These are phyloP conservation scores for Macrophomina tecta DNA, from an alignment of 2,329 filamentous ascomycete genomes.

Conservation along the genomic window DNA sequence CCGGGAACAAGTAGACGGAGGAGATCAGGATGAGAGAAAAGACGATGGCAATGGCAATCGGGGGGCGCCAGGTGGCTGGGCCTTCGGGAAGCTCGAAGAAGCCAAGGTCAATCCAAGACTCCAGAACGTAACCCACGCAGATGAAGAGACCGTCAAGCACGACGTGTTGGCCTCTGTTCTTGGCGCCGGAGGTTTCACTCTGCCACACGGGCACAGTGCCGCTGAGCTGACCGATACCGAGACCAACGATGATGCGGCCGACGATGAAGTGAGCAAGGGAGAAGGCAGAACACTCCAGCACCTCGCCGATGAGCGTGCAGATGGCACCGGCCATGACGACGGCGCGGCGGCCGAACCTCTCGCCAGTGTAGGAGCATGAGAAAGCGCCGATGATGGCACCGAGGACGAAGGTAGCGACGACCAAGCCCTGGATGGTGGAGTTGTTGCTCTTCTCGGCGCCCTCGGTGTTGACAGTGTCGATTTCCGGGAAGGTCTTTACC, in stretches of 20 bases:
- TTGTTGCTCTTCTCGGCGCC: conserved; percentile 52
- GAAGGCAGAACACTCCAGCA: conserved; percentile 54
- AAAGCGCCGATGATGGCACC: conserved; percentile 56
- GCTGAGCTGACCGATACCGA: conserved; percentile 52
- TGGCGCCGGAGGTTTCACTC: conserved; percentile 46
- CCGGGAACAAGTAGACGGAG: conserved; percentile 45
- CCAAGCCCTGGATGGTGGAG: conserved; percentile 53
- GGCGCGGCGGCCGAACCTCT: conserved; percentile 53
- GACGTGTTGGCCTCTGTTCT: conserved; percentile 49
- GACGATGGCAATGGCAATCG: conserved; percentile 39
- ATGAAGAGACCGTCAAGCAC: conserved; percentile 56
- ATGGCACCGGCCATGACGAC: conserved; percentile 51
- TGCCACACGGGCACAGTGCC: conserved; percentile 57
- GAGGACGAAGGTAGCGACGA: conserved; percentile 54
- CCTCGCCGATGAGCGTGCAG: conserved; percentile 51
- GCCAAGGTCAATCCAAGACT: conserved; percentile 58
- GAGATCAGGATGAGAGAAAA: conserved; percentile 41
- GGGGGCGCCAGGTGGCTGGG: conserved; percentile 53
- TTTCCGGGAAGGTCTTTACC: conserved; percentile 55
- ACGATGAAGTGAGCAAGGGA: conserved; percentile 54
- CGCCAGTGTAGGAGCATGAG: conserved; percentile 53
- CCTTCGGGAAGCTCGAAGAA: conserved; percentile 44
- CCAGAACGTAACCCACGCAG: conserved; percentile 51
- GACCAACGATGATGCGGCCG: conserved; percentile 52
- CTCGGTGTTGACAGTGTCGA: conserved; percentile 54